phyloP scores from a whole-genome alignment of 352 stramenopile species.

The Pythium brachiatum region DNA sequence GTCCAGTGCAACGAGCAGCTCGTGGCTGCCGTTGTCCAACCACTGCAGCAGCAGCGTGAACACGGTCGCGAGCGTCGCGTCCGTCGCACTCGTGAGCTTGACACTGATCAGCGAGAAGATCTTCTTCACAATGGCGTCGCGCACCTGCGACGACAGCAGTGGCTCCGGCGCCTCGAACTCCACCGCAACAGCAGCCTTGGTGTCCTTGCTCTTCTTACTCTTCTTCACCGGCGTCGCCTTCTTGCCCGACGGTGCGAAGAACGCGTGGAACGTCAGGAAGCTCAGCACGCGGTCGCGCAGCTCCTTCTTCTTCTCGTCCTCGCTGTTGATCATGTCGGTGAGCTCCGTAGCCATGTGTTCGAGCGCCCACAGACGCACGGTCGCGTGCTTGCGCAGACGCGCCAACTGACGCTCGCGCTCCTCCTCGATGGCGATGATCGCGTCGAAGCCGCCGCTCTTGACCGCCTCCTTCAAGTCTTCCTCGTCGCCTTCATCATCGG shows the following conservation, averaged over 20 bases:
- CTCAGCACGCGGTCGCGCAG: conserved; percentile 45
- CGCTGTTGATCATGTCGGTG: conserved; percentile 28
- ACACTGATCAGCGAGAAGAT: conserved; percentile 62
- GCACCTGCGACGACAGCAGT: conserved; percentile 46
- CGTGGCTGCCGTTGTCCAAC: conserved; percentile 30
- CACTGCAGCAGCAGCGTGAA: conserved; percentile 41
- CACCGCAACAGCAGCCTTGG: conserved; percentile 15
- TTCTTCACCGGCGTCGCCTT: conserved; percentile 28
- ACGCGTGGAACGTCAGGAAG: conserved; percentile 72
- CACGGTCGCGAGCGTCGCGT: conserved; percentile 44
- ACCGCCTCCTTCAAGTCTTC: conserved; percentile 36
- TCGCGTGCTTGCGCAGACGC: conserved; percentile 50
- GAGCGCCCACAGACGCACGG: conserved; percentile 70
- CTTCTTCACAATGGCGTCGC: conserved; percentile 51
- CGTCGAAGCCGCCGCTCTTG: conserved; percentile 54
- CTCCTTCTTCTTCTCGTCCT: conserved; percentile 21
- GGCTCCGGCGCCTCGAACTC: conserved; percentile 29
- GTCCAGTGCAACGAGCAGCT: conserved; percentile 41
- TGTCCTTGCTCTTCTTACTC: conserved; percentile 33
- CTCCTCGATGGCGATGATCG: conserved; percentile 73
- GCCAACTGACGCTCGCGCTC: conserved; percentile 68
- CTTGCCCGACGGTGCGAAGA: conserved; percentile 42
- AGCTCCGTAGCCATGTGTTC: conserved; percentile 57
- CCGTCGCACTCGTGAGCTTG: conserved; percentile 39
- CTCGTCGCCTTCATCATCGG: conserved; percentile 42